These are phyloP conservation scores for Grammothele lineata DNA, from an alignment of 768 basidiomycete species.

Conservation along the genomic window DNA sequence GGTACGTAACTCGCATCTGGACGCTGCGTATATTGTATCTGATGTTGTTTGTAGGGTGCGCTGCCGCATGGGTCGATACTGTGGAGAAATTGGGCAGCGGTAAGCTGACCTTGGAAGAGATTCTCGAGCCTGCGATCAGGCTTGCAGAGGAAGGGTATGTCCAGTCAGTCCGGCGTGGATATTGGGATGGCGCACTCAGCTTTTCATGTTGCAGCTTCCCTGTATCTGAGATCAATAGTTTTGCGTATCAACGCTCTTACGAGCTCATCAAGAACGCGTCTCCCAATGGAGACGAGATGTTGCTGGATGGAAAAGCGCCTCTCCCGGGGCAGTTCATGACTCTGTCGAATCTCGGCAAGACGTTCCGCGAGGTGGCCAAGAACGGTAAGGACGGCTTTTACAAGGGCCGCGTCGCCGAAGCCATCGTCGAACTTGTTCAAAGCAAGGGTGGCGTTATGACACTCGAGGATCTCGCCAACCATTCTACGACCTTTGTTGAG, in stretches of 20 bases:
- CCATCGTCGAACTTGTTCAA: slow-evolving; percentile 81
- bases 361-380: slow-evolving; percentile 74
- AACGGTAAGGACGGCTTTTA: slow-evolving; percentile 93
- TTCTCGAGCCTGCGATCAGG: slow-evolving; percentile 85
- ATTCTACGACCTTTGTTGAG: slow-evolving; percentile 74
- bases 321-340: slow-evolving; percentile 80
- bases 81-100: slow-evolving; percentile 80
- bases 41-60: slow-evolving; percentile 58
- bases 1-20: slow-evolving; percentile 37
- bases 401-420: slow-evolving; percentile 85
- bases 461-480: slow-evolving; percentile 86
- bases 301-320: slow-evolving; percentile 80
- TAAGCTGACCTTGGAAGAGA: slow-evolving; percentile 57
- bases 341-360: slow-evolving; percentile 77
- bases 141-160: slow-evolving; percentile 85
- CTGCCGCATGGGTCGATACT: slow-evolving; percentile 93
- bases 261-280: slow-evolving; percentile 77
- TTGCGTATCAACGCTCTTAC: slow-evolving; percentile 59
- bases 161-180: too few species aligned
- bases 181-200: too few species aligned
- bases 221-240: slow-evolving; percentile 70
- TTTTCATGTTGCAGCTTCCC: slow-evolving; percentile 56
- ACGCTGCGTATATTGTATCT: too few species aligned
- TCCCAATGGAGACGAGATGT: slow-evolving; percentile 82
- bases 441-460: slow-evolving; percentile 92